Percentiles rank a stretch among this genome's conserved stretches.
These are phyloP conservation scores for Backusella luteola DNA, from an alignment of 192 early-diverging fungal species.

Conservation along the genomic window DNA sequence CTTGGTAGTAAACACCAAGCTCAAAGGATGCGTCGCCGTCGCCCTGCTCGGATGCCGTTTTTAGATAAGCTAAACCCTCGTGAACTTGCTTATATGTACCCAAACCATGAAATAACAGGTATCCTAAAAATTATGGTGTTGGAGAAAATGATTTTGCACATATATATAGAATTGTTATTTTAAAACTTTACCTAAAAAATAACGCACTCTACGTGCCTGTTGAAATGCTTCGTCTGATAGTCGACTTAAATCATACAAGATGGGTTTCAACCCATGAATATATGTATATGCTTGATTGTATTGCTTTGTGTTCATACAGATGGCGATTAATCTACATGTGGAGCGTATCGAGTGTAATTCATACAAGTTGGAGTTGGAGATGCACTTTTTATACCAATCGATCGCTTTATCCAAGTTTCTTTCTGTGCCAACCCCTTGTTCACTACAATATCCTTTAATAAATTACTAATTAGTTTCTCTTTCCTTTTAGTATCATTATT, in stretches of 20 bases:
- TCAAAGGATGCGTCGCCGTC: constrained; percentile 24
- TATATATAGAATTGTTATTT: neutral
- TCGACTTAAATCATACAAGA: constrained; percentile 14
- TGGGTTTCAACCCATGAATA: neutral
- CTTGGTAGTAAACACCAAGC: constrained; percentile 9
- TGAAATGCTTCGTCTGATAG: constrained; percentile 13
- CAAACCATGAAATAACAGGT: neutral
- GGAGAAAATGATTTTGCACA: neutral
- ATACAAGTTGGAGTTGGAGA: neutral
- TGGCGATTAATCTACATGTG: neutral
- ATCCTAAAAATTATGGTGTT: neutral
- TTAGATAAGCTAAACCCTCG: constrained; percentile 2
- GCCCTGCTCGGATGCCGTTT: constrained; percentile 30
- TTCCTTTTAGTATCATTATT: neutral
- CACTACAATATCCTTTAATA: constrained; percentile 18
- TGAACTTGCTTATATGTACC: neutral
- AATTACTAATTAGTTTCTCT: neutral
- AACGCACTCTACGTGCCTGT: constrained; percentile 18
- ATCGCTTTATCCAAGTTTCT: constrained; percentile 3
- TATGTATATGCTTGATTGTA: constrained; percentile 10
- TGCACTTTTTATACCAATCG: constrained; percentile 12
- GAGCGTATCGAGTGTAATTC: constrained; percentile 17
- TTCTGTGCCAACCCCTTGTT: constrained; percentile 19
- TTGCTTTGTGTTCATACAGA: constrained; percentile 15
- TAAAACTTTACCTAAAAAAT: constrained; percentile 24